Base-by-base conservation (phyloP, 192 early-diverging fungal species). In the Coemansia sp. region DNA sequence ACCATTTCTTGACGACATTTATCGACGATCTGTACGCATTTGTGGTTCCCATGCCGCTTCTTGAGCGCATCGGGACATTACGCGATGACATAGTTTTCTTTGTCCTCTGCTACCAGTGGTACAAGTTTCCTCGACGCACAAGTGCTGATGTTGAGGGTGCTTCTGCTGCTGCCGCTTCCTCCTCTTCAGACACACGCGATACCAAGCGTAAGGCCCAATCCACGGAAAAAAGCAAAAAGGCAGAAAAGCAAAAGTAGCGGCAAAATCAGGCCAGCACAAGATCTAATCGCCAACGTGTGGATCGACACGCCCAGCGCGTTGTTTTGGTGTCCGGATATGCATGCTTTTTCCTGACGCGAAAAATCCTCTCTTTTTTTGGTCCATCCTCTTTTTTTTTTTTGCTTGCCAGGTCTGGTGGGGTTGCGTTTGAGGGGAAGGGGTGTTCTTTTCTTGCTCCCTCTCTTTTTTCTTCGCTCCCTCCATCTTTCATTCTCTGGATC, bases 1-100 rank as follows among this genome's bases (percentile, higher is more conserved):
- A 85, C 65, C 83, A 80, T 11, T 82, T 84, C 66, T 63, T 87
- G 42, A 63, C 72, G 55, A 87, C 86, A 5, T 87, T 87, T 63
- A 80, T 83, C 57, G 86, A 88, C 68, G 87, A 88, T 40, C 74
- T 88, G 41, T 88, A 84, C 61, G 85, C 87, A 19, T 71, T 88
- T n/a, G 80, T 85, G 19, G 84, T 87, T 22, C 84, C 85, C n/a
- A 86, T 86, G 85, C 82, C 85, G 47, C 66, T 79, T 19, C 68
- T 86, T 19, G 79, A 84, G 60, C 82, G 86, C n/a, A 78, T 85
- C n/a, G 79, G 82, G 48, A 80, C 84, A 15, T 71, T 87, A 62
- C 73, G 84, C 19, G 86, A 87, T 62, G 86, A 87, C 49, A 70
- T 85, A 0, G 78, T 87, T 26, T 87, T 87, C 72, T 41, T 87